Evolutionary conservation across 140 eudicot species (phyloP).

Genomic region (Stevia rebaudiana): DNA sequence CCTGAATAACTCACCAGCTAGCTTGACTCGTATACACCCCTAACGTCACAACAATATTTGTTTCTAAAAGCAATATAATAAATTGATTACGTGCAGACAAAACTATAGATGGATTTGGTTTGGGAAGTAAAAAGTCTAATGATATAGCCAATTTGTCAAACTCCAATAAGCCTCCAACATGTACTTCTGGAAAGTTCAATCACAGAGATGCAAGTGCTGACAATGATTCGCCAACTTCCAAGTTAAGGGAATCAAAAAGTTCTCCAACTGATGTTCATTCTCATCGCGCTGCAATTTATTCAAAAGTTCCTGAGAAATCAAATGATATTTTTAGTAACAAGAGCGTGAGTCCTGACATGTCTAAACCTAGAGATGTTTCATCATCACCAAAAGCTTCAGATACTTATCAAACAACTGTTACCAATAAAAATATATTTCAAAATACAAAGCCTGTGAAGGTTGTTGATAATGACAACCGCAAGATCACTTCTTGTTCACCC

Average conservation of each 20-base stretch:
- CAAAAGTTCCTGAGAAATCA: slow-evolving; percentile 14
- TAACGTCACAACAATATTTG: slow-evolving; percentile 15
- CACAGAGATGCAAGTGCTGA: slow-evolving; percentile 8
- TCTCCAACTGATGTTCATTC: slow-evolving; percentile 13
- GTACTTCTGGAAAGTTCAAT: slow-evolving; percentile 16
- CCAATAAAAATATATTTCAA: slow-evolving; percentile 23
- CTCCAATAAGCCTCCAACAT: slow-evolving; percentile 17
- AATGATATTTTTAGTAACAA: slow-evolving; percentile 13
- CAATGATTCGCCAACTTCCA: slow-evolving; percentile 11
- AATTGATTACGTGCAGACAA: neutral
- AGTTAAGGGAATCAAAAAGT: slow-evolving; percentile 20
- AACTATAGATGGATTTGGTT: slow-evolving; percentile 22
- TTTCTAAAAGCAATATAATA: slow-evolving; percentile 7
- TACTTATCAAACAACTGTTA: slow-evolving; percentile 23
- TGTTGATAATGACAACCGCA: slow-evolving; percentile 13
- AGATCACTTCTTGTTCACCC: slow-evolving; percentile 24
- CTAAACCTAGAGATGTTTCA: slow-evolving; percentile 27
- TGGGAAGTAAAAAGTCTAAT: slow-evolving; percentile 28
- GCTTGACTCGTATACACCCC: no score
- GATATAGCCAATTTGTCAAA: slow-evolving; percentile 17
- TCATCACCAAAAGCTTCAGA: slow-evolving; percentile 16
- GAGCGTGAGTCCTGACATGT: slow-evolving; percentile 8
- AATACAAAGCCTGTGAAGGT: slow-evolving; percentile 28
- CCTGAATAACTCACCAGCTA: no score
- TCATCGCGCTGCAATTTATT: slow-evolving; percentile 13